Conservation (phyloP, 1,139 yeast species). For the Scheffersomyces lignicola region DNA sequence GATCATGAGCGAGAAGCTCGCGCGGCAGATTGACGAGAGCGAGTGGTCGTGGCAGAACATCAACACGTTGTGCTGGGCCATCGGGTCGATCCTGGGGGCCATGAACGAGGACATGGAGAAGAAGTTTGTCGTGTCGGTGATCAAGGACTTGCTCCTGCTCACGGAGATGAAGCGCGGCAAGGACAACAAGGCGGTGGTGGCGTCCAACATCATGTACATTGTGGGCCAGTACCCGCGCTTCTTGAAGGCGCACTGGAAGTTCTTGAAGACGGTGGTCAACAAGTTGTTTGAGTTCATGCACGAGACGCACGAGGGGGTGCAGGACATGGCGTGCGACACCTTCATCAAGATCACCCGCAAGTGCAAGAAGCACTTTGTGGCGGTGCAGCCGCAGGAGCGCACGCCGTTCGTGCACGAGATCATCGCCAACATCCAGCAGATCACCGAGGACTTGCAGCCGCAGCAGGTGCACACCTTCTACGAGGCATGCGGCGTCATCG, state of each 20-base stretch:
- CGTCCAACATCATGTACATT: slow-evolving; percentile 97
- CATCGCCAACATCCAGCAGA: slow-evolving; percentile 74
- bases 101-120: slow-evolving; percentile 99
- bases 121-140: slow-evolving; percentile 86
- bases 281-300: slow-evolving; percentile 98
- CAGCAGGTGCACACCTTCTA: slow-evolving; percentile 98
- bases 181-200: slow-evolving; percentile 98
- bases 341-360: slow-evolving; percentile 92
- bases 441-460: slow-evolving; percentile 91
- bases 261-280: slow-evolving; percentile 90
- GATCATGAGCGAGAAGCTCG: slow-evolving; percentile 88
- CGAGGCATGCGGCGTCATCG: slow-evolving; percentile 95
- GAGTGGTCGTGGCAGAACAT: slow-evolving; percentile 99
- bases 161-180: slow-evolving; percentile 97
- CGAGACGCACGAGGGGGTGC: slow-evolving; percentile 99
- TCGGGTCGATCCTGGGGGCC: slow-evolving; percentile 97
- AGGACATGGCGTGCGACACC: slow-evolving; percentile 99
- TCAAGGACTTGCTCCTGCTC: slow-evolving; percentile 83
- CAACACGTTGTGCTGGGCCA: slow-evolving; percentile 98
- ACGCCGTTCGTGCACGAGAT: slow-evolving; percentile 94
- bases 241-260: slow-evolving; percentile 97
- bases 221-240: slow-evolving; percentile 99
- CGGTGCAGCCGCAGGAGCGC: slow-evolving; percentile 79
- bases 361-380: slow-evolving; percentile 94
- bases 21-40: slow-evolving; percentile 89